Percentiles rank a stretch among this genome's conserved stretches.
These are phyloP conservation scores for Mycena galopus DNA, from an alignment of 768 basidiomycete species.

Conservation along the genomic window DNA sequence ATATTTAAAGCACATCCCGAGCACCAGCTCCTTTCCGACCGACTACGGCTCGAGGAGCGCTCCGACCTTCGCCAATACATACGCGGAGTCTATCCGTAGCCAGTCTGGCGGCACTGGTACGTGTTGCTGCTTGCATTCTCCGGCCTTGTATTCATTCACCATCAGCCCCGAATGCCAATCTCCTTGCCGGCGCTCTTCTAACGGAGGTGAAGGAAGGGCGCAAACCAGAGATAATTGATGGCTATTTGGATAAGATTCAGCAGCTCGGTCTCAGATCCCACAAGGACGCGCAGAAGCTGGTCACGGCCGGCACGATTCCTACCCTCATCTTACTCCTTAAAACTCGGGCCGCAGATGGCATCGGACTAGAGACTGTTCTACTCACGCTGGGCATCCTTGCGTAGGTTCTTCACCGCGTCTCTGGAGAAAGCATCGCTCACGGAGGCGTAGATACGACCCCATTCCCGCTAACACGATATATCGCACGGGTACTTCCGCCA, in stretches of 20 bases:
- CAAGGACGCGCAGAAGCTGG: conserved; percentile 42
- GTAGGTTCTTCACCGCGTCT: conserved; percentile 26
- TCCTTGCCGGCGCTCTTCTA: conserved; percentile 43
- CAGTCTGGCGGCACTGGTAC: conserved; percentile 24
- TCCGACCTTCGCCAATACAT: conserved; percentile 1
- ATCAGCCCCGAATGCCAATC: conserved; percentile 36
- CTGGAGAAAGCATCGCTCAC: background rate
- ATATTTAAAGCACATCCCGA: conserved; percentile 4
- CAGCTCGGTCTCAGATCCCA: conserved; percentile 37
- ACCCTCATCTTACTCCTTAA: conserved; percentile 43
- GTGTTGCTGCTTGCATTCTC: background rate
- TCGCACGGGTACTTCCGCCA: conserved; percentile 40
- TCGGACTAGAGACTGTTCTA: conserved; percentile 41
- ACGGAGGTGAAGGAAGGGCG: conserved; percentile 41
- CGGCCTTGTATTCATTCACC: background rate
- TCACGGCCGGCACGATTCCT: conserved; percentile 42
- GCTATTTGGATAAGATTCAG: conserved; percentile 38
- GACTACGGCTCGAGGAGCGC: conserved; percentile 9
- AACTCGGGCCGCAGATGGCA: conserved; percentile 40
- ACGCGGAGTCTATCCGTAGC: conserved; percentile 32
- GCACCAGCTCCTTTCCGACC: conserved; percentile 25
- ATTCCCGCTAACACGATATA: conserved; percentile 45
- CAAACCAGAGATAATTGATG: conserved; percentile 41
- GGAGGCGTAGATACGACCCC: conserved; percentile 37
- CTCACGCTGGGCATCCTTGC: conserved; percentile 41